Evolutionary conservation across 2,329 filamentous ascomycete genomes (phyloP), one percentile per base, ranked within the genome.

Genomic region (Delphinella strobiligena): DNA sequence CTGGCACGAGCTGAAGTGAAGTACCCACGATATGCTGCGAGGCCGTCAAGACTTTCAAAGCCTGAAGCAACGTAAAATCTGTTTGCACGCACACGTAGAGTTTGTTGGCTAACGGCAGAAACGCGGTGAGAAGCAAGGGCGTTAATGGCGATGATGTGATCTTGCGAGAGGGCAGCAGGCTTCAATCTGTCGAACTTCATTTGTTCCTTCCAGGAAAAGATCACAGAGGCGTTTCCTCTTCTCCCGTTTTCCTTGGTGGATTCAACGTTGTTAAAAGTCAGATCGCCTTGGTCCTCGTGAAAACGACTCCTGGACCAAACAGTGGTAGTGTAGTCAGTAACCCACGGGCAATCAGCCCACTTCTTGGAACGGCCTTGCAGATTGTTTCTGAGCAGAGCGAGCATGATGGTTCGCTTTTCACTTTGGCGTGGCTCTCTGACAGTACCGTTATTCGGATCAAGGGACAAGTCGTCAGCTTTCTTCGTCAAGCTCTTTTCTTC

Each of bases 401-500:
- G n/a, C n/a, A n/a, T n/a, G n/a, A n/a, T n/a, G n/a, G n/a, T n/a
- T n/a, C n/a, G n/a, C n/a, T n/a, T n/a, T n/a, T n/a, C n/a, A n/a
- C n/a, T n/a, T n/a, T n/a, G n/a, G n/a, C n/a, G n/a, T n/a, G n/a
- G n/a, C n/a, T n/a, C n/a, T n/a, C n/a, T n/a, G n/a, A n/a, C n/a
- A n/a, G n/a, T n/a, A n/a, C n/a, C n/a, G n/a, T n/a, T n/a, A n/a
- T n/a, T n/a, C n/a, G n/a, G n/a, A n/a, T n/a, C n/a, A n/a, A n/a
- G n/a, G n/a, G n/a, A n/a, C n/a, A n/a, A n/a, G 30, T 10, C 30
- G 16, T 5, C n/a, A 5, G 7, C 30, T 32, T 32, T 32, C 30
- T 10, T 32, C 30, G 7, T 15, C 30, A 8, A 5, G n/a, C 30
- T 32, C 30, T 10, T 7, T 32, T 5, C 19, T 48, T 44, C n/a